These are phyloP conservation scores for Willaertia magna DNA, from an alignment of 208 protist species.

Conservation along the genomic window DNA sequence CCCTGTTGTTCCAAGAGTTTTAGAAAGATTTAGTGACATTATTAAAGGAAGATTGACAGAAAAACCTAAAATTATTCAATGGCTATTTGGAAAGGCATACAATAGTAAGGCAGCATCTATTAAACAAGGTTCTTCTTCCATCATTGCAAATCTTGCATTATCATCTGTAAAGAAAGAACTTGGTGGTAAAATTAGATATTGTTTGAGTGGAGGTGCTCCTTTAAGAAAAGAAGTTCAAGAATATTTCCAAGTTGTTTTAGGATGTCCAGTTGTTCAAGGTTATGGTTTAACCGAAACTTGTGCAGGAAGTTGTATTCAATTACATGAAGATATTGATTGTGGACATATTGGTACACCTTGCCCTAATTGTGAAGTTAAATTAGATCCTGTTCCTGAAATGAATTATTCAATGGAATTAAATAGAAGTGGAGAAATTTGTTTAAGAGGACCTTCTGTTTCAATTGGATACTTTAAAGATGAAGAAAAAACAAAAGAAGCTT, in stretches of 20 bases:
- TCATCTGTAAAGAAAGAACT: neutral
- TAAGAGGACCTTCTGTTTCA: slow-evolving; percentile 41
- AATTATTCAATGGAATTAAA: slow-evolving; percentile 39
- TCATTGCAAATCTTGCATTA: slow-evolving; percentile 29
- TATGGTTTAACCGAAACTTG: slow-evolving; percentile 31
- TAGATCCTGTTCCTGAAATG: slow-evolving; percentile 54
- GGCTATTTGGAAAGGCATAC: neutral
- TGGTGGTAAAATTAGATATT: slow-evolving; percentile 13
- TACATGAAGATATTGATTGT: neutral
- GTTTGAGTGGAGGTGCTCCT: slow-evolving; percentile 18
- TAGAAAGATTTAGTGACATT: slow-evolving; percentile 10
- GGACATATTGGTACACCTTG: slow-evolving; percentile 29
- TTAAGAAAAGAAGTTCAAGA: slow-evolving; percentile 9
- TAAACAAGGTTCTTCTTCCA: neutral
- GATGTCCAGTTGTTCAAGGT: slow-evolving; percentile 37
- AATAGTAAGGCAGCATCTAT: neutral
- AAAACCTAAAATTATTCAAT: neutral
- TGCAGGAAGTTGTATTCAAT: neutral
- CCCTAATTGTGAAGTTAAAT: slow-evolving; percentile 37
- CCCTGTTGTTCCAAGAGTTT: slow-evolving; percentile 13
- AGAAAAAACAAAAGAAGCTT: slow-evolving; percentile 32
- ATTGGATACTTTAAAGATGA: slow-evolving; percentile 40
- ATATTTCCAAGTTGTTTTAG: slow-evolving; percentile 4
- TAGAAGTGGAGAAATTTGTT: slow-evolving; percentile 38
- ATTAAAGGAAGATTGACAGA: neutral